A percentile compares a stretch with the other conserved stretches of the same genome.
These are phyloP conservation scores for Hygrophorus pudorinus DNA, from an alignment of 768 basidiomycete species.

Conservation along the genomic window DNA sequence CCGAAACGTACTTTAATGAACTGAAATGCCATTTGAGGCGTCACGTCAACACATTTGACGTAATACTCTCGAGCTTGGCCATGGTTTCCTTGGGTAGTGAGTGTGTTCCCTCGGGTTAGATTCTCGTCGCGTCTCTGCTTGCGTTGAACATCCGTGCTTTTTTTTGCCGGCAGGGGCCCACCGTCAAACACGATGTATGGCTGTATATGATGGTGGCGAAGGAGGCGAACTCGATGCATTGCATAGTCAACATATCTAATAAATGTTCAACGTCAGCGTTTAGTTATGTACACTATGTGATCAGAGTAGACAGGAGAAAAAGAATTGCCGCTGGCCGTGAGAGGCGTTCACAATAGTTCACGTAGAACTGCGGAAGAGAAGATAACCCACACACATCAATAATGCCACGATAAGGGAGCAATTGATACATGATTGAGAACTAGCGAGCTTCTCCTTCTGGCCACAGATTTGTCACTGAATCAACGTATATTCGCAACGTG, in stretches of 20 bases:
- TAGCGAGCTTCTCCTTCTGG: too few relatives aligned
- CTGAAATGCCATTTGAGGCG: conserved; percentile 95
- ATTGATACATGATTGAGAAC: too few relatives aligned
- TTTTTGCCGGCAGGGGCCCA: conserved; percentile 91
- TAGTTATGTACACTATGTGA: background rate
- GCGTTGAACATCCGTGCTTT: conserved; percentile 76
- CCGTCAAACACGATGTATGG: conserved; percentile 97
- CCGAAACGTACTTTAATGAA: conserved; percentile 71
- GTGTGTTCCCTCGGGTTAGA: conserved; percentile 58
- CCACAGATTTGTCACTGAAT: too few relatives aligned
- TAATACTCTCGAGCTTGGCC: conserved; percentile 81
- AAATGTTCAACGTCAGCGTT: background rate
- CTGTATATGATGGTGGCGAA: conserved; percentile 74
- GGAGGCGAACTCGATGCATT: conserved; percentile 83
- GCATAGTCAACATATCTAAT: conserved; percentile 91
- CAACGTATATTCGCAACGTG: too few relatives aligned
- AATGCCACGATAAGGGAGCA: too few relatives aligned
- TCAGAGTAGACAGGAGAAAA: too few relatives aligned
- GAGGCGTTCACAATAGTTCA: too few relatives aligned
- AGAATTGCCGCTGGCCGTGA: too few relatives aligned
- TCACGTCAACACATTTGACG: conserved; percentile 88
- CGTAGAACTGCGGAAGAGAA: too few relatives aligned
- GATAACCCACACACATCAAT: too few relatives aligned
- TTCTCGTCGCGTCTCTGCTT: conserved; percentile 69
- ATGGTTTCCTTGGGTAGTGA: conserved; percentile 70